phyloP scores from a whole-genome alignment of 2,329 filamentous ascomycete species.

The Stemphylium lycopersici region DNA sequence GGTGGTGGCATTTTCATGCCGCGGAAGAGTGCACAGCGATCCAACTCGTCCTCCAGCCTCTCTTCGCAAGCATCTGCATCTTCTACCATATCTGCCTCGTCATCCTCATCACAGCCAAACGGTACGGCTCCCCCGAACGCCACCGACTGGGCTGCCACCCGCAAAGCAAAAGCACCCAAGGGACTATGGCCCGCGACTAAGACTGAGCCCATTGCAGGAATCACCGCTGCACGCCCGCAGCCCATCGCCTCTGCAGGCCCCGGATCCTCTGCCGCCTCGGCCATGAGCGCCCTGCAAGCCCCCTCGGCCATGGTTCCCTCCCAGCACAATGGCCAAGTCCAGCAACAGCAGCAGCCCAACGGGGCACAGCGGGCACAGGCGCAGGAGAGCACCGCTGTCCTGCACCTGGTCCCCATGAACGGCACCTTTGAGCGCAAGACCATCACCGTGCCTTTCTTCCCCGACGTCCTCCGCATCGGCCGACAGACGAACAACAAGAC shows the following conservation, averaged over 20 bases:
- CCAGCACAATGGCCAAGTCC: constrained; percentile 70
- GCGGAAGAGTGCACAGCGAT: constrained; percentile 81
- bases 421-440: constrained; percentile 97
- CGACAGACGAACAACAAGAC: constrained; percentile 98
- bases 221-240: constrained; percentile 67
- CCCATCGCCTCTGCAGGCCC: constrained; percentile 64
- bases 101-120: constrained; percentile 67
- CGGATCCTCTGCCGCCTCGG: constrained; percentile 64
- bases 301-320: constrained; percentile 68
- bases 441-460: constrained; percentile 88
- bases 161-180: constrained; percentile 57
- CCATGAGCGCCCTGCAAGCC: constrained; percentile 68
- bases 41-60: constrained; percentile 89
- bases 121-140: constrained; percentile 55
- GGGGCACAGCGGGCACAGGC: constrained; percentile 55
- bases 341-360: constrained; percentile 61
- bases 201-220: constrained; percentile 67
- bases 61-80: constrained; percentile 66
- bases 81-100: constrained; percentile 63
- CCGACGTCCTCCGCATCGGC: constrained; percentile 93
- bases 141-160: constrained; percentile 50
- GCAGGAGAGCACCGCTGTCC: constrained; percentile 72
- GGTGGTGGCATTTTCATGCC: constrained; percentile 81
- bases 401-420: constrained; percentile 89
- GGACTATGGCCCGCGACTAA: constrained; percentile 71